phyloP scores from a whole-genome alignment of 139 green algal genomes.

The Closterium sp. region DNA sequence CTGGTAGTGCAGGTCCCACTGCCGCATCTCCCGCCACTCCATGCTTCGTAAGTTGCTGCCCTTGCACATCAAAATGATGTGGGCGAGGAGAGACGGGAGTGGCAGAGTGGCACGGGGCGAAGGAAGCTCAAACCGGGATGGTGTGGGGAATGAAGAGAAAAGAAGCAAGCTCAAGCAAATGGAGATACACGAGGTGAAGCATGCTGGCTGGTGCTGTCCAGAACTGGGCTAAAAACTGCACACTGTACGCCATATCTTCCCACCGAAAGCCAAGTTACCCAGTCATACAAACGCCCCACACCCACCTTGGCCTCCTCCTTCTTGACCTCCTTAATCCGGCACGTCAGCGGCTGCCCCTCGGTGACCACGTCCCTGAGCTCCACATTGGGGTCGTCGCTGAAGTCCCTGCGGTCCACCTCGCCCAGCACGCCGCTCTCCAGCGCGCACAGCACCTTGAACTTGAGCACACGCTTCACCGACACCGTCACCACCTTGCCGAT shows the following conservation, averaged over 20 bases:
- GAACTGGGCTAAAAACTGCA: no score
- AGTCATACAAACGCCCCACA: no score
- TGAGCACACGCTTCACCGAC: constrained; percentile 12
- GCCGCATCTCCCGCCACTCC: constrained; percentile 6
- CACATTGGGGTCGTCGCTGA: constrained; percentile 31
- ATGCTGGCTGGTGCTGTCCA: no score
- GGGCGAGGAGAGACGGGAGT: no score
- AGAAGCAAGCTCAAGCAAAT: no score
- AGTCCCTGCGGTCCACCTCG: constrained; percentile 27
- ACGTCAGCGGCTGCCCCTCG: constrained; percentile 30
- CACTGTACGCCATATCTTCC: no score
- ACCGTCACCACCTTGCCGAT: constrained; percentile 38
- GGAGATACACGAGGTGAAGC: no score
- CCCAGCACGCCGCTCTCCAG: constrained; percentile 37
- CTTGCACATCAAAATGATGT: constrained; percentile 27
- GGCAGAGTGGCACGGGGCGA: no score
- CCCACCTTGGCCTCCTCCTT: not conserved
- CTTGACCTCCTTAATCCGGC: constrained; percentile 34
- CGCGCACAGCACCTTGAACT: constrained; percentile 21
- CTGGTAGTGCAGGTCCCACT: constrained; percentile 28
- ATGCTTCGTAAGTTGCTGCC: constrained; percentile 37
- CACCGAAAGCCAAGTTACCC: no score
- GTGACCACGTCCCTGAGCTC: not conserved
- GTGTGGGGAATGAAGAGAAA: no score
- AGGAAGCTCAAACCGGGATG: no score